Conservation (phyloP, 2,329 filamentous ascomycete species). For the Davidsoniella australis region DNA sequence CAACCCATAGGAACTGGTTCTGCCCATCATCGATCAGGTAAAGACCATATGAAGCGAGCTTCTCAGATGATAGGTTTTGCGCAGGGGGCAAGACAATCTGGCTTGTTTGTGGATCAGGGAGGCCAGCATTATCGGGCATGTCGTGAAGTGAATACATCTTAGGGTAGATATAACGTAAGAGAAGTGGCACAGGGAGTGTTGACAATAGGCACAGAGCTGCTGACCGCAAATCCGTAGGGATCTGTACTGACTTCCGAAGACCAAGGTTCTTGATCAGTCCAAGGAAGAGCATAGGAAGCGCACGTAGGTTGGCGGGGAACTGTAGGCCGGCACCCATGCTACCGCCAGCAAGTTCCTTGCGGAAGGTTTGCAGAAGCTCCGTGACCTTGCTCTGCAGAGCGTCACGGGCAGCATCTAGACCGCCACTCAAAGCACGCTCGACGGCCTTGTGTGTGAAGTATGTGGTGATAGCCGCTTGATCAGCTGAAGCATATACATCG, state of each 20-base stretch:
- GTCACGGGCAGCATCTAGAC: conserved; percentile 80
- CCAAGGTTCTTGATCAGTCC: conserved; percentile 93
- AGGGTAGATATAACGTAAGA: conserved; percentile 87
- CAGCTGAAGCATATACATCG: conserved; percentile 85
- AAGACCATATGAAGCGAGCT: conserved; percentile 73
- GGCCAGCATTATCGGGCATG: conserved; percentile 86
- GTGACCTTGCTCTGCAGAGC: conserved; percentile 80
- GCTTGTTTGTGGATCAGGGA: conserved; percentile 70
- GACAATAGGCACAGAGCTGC: conserved; percentile 88
- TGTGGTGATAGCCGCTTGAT: conserved; percentile 80
- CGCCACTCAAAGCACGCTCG: conserved; percentile 69
- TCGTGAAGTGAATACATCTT: conserved; percentile 78
- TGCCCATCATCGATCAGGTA: conserved; percentile 96
- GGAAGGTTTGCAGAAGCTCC: conserved; percentile 86
- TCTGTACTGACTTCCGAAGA: conserved; percentile 80
- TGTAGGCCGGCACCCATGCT: conserved; percentile 92
- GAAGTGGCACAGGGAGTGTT: conserved; percentile 71
- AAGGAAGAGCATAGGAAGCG: conserved; percentile 76
- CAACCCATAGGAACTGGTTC: conserved; percentile 94
- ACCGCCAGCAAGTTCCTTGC: conserved; percentile 88
- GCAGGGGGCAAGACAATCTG: conserved; percentile 77
- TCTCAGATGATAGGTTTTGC: conserved; percentile 73
- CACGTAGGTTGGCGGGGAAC: conserved; percentile 82
- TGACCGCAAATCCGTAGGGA: conserved; percentile 82
- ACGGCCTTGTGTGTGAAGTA: conserved; percentile 98